A percentile compares a stretch with the other conserved stretches of the same genome.
phyloP scores from a whole-genome alignment of 257 asterid genomes.

The Datura wrightii region DNA sequence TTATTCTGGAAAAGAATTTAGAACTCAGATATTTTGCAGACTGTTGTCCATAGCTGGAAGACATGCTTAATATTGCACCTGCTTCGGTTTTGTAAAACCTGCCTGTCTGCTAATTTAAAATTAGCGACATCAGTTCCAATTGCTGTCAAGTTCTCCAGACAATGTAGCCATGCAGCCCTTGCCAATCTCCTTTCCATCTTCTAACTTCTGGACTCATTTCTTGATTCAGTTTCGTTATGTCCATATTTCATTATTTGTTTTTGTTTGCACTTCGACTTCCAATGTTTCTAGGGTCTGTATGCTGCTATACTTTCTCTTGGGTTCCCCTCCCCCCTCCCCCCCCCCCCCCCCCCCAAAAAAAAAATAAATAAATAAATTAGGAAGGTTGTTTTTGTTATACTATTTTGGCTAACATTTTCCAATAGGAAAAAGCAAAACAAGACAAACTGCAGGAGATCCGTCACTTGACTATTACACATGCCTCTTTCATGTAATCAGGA shows the following conservation, averaged over 20 bases:
- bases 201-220: not conserved
- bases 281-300: conserved; percentile 1
- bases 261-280: not conserved
- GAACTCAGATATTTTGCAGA: not conserved
- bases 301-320: conserved; percentile 6
- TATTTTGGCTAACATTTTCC: not conserved
- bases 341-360: too few species aligned
- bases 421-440: not conserved
- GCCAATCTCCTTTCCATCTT: not conserved
- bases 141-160: not conserved
- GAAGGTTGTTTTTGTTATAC: not conserved
- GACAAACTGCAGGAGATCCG: not conserved
- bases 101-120: not conserved
- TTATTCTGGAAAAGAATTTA: not conserved
- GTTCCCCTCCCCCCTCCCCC: not conserved
- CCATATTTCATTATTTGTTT: too few species aligned
- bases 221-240: not conserved
- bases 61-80: not conserved
- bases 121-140: not conserved
- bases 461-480: not conserved
- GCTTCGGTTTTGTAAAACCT: not conserved
- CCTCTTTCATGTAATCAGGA: conserved; percentile 25
- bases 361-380: too few species aligned
- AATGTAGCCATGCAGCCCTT: not conserved
- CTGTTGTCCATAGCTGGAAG: not conserved